Percentiles rank a stretch among this genome's conserved stretches.
Conservation (phyloP, 139 green algal genomes). For the Haematococcus sp. region DNA sequence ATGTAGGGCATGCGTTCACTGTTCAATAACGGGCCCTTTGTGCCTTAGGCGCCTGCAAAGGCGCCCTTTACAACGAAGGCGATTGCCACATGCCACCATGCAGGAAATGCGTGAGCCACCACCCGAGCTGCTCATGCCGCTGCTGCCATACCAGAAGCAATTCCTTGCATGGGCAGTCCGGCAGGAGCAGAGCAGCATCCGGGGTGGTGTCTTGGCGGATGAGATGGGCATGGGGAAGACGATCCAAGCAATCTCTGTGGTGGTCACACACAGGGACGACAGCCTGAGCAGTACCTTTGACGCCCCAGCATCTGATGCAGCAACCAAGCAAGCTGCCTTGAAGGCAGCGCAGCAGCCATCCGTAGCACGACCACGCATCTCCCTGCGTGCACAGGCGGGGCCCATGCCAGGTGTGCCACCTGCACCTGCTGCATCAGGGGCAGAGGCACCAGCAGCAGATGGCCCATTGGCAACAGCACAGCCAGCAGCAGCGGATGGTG, state of each 20-base stretch:
- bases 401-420: too few relatives aligned
- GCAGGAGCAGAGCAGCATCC: constrained; percentile 58
- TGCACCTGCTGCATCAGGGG: too few relatives aligned
- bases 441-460: not conserved
- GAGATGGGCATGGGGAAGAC: constrained; percentile 73
- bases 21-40: too few relatives aligned
- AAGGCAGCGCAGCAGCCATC: constrained; percentile 7
- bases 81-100: not conserved
- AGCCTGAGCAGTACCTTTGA: constrained; percentile 14
- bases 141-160: constrained; percentile 93
- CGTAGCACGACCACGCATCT: constrained; percentile 15
- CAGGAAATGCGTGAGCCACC: constrained; percentile 56
- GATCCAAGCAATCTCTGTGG: constrained; percentile 80
- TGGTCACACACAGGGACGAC: constrained; percentile 66
- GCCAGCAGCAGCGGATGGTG: not conserved
- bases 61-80: not conserved
- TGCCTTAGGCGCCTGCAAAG: not conserved
- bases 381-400: not conserved
- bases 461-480: not conserved
- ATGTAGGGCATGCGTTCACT: too few relatives aligned
- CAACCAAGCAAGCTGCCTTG: not conserved
- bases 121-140: constrained; percentile 73
- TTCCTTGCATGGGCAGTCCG: constrained; percentile 81
- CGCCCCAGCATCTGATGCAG: not conserved
- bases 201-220: constrained; percentile 39